Base-by-base conservation (phyloP, 2,329 filamentous ascomycete genomes). In the Sordariomycetes sp. region DNA sequence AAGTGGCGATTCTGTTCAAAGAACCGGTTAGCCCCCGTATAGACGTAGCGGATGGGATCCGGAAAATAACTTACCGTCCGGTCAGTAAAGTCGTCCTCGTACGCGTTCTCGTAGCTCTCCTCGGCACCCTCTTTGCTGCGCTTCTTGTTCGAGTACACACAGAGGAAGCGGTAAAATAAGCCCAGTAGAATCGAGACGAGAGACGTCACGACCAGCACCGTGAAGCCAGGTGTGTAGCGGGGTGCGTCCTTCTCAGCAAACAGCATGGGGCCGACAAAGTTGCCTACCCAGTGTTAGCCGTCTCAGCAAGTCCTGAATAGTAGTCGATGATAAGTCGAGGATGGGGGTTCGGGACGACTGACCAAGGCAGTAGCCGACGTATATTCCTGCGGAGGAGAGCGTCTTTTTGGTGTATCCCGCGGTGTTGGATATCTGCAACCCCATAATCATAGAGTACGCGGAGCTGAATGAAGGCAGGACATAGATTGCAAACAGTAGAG, bases 51-150 rank as follows among this genome's bases (percentile, higher is more conserved):
- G 43, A 48, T 14, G n/a, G n/a, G n/a, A 4, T n/a, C 32, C 24
- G 12, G 22, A 18, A 32, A 53, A 32, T 43, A 1, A 57, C 61
- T 24, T 53, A 66, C 65, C 61, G 66, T 71, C 54, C 65, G 71
- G 62, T 80, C 76, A 7, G 76, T 80, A 52, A 78, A 66, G 61
- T 79, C 76, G 64, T 80, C 77, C 56, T 80, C 75, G 59, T 77
- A 80, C 0, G 77, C 77, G 63, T 80, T 72, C 53, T 80, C 78
- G 53, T 73, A 80, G 1, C 70, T 76, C 64, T 80, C 77, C n/a
- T 69, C 58, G 12, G 68, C 70, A 3, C 75, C 75, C 1, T 71
- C 62, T 51, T 66, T 67, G 59, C 79, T 75, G 34, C 76, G 70
- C 58, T 65, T 68, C n/a, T 64, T 66, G 60, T 79, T 79, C 12